phyloP scores from a whole-genome alignment of 1,284 basidiomycete species.

The Cryptococcus amylolentus region DNA sequence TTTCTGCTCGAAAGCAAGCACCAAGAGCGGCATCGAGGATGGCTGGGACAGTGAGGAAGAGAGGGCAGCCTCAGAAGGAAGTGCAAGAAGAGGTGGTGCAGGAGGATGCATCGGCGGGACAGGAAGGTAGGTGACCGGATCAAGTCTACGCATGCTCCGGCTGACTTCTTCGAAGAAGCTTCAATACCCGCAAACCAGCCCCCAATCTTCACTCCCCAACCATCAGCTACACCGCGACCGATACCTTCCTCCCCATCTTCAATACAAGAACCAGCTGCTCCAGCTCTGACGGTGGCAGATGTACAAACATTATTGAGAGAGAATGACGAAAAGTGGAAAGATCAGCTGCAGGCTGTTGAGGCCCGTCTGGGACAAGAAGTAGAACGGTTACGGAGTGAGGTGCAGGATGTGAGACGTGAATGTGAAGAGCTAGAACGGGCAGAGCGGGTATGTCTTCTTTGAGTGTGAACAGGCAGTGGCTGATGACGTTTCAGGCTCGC shows the following conservation, averaged over 20 bases:
- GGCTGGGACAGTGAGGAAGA: background rate
- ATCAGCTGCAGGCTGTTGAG: slow-evolving; percentile 10
- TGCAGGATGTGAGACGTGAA: slow-evolving; percentile 1
- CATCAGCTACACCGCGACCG: background rate
- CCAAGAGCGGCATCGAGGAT: background rate
- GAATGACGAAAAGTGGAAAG: slow-evolving; percentile 13
- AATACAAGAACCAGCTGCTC: background rate
- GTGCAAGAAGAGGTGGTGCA: background rate
- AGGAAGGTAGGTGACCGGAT: background rate
- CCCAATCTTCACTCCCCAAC: slow-evolving; percentile 1
- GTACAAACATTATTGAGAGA: slow-evolving; percentile 8
- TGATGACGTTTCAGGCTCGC: background rate
- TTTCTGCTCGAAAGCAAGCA: background rate
- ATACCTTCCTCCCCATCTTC: background rate
- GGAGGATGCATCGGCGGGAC: background rate
- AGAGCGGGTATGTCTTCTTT: background rate
- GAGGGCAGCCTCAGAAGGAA: background rate
- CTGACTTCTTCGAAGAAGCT: too few relatives aligned
- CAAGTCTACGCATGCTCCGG: too few relatives aligned
- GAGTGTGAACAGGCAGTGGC: background rate
- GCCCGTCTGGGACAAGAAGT: slow-evolving; percentile 20
- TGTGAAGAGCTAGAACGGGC: background rate
- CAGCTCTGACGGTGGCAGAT: slow-evolving; percentile 1
- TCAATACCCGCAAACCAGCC: background rate
- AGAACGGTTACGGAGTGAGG: slow-evolving; percentile 11